Percentiles rank a stretch among this genome's conserved stretches.
These are phyloP conservation scores for Penstemon eatonii DNA, from an alignment of 257 asterid species.

Conservation along the genomic window DNA sequence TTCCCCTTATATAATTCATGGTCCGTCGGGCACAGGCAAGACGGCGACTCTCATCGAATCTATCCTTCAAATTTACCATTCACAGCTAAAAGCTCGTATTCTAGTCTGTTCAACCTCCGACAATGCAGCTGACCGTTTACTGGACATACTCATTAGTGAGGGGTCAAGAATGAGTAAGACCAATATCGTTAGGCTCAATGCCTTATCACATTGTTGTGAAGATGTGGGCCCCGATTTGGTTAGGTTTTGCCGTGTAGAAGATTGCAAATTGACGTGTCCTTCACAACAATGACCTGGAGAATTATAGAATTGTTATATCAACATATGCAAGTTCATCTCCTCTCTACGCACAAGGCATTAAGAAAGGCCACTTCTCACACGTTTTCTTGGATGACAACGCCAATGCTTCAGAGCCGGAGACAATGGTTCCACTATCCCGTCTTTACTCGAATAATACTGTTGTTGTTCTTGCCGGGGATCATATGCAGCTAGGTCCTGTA, in stretches of 20 bases:
- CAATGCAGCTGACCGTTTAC: constrained; percentile 82
- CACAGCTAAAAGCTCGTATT: constrained; percentile 38
- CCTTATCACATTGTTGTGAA: constrained; percentile 73
- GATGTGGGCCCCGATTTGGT: constrained; percentile 57
- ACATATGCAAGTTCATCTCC: no score
- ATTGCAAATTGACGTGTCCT: constrained; percentile 58
- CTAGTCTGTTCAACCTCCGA: constrained; percentile 96
- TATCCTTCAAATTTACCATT: constrained; percentile 62
- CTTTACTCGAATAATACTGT: constrained; percentile 44
- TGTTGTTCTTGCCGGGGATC: constrained; percentile 91
- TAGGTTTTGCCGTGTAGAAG: constrained; percentile 59
- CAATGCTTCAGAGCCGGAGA: constrained; percentile 95
- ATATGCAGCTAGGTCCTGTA: constrained; percentile 89
- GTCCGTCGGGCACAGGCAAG: constrained; percentile 99
- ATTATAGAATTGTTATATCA: constrained; percentile 54
- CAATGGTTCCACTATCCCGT: constrained; percentile 83
- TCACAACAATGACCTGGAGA: constrained; percentile 48
- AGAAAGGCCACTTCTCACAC: constrained; percentile 67
- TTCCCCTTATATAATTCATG: constrained; percentile 80
- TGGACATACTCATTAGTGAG: constrained; percentile 57
- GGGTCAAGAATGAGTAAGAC: background rate
- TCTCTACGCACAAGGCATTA: no score
- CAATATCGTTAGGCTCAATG: no score
- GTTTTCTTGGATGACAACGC: constrained; percentile 96
- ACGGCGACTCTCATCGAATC: constrained; percentile 82